phyloP scores from a whole-genome alignment of 257 asterid genomes.

The Marsdenia floribunda region DNA sequence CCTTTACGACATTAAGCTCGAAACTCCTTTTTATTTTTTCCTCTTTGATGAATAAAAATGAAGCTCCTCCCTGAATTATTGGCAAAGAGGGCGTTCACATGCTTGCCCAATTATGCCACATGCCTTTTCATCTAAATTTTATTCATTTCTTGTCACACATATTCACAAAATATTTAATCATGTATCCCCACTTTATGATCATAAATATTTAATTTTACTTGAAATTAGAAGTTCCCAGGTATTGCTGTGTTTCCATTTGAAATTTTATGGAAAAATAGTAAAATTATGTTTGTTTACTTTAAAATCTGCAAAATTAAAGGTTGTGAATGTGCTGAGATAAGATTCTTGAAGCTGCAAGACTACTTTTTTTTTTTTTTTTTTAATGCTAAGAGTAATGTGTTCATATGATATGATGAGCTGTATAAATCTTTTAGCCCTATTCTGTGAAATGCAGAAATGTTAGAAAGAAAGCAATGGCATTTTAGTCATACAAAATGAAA shows the following conservation, averaged over 20 bases:
- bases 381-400: not conserved
- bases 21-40: not conserved
- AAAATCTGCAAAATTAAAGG: too few species aligned
- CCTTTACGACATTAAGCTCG: constrained; percentile 9
- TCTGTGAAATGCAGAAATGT: constrained; percentile 2
- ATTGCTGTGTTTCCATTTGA: too few species aligned
- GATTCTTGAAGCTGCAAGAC: not conserved
- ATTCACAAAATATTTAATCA: not conserved
- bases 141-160: not conserved
- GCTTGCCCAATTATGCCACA: not conserved
- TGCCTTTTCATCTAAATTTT: constrained; percentile 8
- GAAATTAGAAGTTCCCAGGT: not conserved
- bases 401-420: not conserved
- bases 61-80: not conserved
- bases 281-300: too few species aligned
- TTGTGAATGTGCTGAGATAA: not conserved
- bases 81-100: constrained; percentile 14
- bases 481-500: constrained; percentile 21
- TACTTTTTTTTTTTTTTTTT: not conserved
- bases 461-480: constrained; percentile 5
- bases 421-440: not conserved
- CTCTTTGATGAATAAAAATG: too few species aligned
- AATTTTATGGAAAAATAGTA: not conserved
- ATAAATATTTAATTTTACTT: not conserved
- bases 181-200: not conserved